Percentiles rank a stretch among this genome's conserved stretches.
phyloP scores from a whole-genome alignment of 2,329 filamentous ascomycete genomes.

The Apiospora marii region DNA sequence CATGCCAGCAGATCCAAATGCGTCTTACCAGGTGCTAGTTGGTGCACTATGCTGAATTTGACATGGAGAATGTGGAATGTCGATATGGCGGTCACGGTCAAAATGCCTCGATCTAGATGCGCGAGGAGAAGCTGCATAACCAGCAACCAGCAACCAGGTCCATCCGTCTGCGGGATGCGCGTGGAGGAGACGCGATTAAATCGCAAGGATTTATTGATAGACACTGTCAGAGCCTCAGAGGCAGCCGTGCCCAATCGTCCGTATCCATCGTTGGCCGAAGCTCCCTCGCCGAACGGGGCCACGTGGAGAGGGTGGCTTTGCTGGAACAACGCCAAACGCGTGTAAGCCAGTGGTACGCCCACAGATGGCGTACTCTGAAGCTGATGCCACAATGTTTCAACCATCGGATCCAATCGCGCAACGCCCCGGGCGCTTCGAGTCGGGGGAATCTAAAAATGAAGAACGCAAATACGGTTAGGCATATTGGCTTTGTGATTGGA shows the following conservation, averaged over 20 bases:
- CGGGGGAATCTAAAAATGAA: neutral
- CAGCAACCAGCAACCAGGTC: neutral
- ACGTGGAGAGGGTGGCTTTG: slow-evolving; percentile 12
- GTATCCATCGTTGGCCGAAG: neutral
- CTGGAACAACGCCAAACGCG: neutral
- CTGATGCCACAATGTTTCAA: neutral
- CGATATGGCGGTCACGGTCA: neutral
- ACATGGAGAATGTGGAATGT: neutral
- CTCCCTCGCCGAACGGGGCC: neutral
- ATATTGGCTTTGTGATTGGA: neutral
- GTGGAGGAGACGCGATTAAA: neutral
- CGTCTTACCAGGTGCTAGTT: neutral
- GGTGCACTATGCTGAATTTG: neutral
- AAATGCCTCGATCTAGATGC: neutral
- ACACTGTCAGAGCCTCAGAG: neutral
- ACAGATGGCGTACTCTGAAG: neutral
- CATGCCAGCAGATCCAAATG: neutral
- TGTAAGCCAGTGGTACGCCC: slow-evolving; percentile 3
- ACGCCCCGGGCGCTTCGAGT: neutral
- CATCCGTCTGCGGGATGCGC: neutral
- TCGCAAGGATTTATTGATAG: neutral
- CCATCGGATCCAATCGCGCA: neutral
- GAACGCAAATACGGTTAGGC: neutral
- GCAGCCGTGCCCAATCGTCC: neutral
- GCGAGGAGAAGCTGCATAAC: neutral